These are phyloP conservation scores for Penicillium sp. DNA, from an alignment of 2,329 filamentous ascomycete genomes.

Conservation along the genomic window DNA sequence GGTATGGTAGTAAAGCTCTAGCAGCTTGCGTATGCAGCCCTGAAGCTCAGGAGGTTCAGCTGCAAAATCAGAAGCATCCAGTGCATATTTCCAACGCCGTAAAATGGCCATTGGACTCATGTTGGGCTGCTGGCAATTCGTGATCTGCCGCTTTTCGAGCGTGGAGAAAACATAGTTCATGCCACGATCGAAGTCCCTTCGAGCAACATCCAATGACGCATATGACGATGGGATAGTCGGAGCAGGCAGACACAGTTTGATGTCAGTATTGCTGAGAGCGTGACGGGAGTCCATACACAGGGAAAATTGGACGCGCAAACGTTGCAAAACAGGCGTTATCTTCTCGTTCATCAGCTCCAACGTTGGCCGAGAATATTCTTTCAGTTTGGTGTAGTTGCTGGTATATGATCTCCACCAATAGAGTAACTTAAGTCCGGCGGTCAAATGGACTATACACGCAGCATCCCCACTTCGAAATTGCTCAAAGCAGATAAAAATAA, in stretches of 20 bases:
- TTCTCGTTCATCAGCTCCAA: constrained; percentile 6
- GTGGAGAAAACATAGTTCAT: constrained; percentile 9
- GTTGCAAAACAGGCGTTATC: constrained; percentile 5
- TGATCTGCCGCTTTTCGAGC: neutral
- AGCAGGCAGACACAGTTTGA: neutral
- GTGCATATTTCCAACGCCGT: constrained; percentile 2
- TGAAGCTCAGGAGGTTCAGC: neutral
- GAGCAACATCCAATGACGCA: neutral
- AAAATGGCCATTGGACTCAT: neutral
- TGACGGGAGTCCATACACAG: constrained; percentile 12
- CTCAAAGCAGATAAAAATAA: constrained; percentile 11
- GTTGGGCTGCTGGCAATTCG: neutral
- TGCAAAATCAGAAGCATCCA: neutral
- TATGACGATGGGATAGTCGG: constrained; percentile 5
- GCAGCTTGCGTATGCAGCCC: neutral
- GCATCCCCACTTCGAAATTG: constrained; percentile 11
- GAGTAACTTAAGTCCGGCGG: neutral
- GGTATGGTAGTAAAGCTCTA: constrained; percentile 6
- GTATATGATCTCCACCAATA: constrained; percentile 8
- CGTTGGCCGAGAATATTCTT: constrained; percentile 3
- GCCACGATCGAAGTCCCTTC: constrained; percentile 4
- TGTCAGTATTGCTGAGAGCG: neutral
- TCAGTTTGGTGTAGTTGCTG: neutral
- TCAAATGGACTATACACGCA: constrained; percentile 4
- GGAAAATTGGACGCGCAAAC: constrained; percentile 9